Evolutionary conservation across 2,329 filamentous ascomycete species (phyloP), one percentile per base, ranked within the genome.

Genomic region (Aureobasidium lini): DNA sequence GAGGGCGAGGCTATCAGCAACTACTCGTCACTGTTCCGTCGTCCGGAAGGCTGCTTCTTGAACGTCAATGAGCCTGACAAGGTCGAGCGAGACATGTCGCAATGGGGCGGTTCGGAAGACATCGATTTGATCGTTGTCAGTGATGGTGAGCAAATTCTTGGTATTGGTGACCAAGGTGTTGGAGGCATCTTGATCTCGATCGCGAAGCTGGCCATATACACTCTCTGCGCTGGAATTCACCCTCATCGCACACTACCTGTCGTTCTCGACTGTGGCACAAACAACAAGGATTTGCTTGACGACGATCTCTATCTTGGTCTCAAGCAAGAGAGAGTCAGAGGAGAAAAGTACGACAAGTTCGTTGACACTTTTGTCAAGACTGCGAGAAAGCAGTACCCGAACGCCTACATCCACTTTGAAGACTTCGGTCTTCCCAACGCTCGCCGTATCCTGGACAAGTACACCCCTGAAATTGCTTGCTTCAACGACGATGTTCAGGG

Each of bases 401-500:
- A 81, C 47, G 90, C 91, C 0, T 93, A 92, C 66, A 86, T 95
- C 18, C 90, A 95, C 68, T 95, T 95, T 68, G 69, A 95, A 31
- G 91, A 95, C 68, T 95, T 95, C 74, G 90, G 90, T 0, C 74
- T 95, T 0, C 72, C 72, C 1, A 95, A 95, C 67, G 88, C 89
- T 0, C 80, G 88, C 32, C 82, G 88, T 3, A 82, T 95, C 2
- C 78, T 95, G 0, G 88, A 95, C 61, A 81, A 79, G 37, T 95
- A 94, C 66, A 82, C 86, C 1, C 79, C 85, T 0, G 69, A 87
- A 52, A 86, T 93, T 7, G 80, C 90, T 0, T 95, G 90, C 71
- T 95, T 96, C 78, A 95, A 95, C 67, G 91, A 95, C 61, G 90
- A 95, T 70, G 85, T 95, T 0, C 90, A 95, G 71, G 91, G 90